These are phyloP conservation scores for Fusarium sp. DNA, from an alignment of 2,329 filamentous ascomycete genomes.

Conservation along the genomic window DNA sequence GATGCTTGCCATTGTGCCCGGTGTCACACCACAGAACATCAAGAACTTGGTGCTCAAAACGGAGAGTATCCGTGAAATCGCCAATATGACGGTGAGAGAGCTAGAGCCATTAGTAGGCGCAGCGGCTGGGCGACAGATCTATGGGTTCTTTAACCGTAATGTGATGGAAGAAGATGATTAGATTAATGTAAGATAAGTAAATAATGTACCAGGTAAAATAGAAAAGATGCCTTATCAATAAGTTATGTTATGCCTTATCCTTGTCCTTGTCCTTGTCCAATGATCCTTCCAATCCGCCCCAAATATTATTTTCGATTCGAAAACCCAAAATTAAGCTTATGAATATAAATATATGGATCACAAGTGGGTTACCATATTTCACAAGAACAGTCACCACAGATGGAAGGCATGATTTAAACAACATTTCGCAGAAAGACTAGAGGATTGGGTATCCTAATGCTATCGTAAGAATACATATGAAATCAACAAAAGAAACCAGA, in stretches of 20 bases:
- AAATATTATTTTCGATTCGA: no score
- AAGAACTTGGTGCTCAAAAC: slow-evolving; percentile 79
- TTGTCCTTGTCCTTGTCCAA: no score
- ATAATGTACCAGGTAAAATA: neutral
- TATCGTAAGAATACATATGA: slow-evolving; percentile 28
- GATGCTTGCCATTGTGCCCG: slow-evolving; percentile 88
- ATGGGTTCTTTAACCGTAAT: slow-evolving; percentile 83
- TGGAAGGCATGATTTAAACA: no score
- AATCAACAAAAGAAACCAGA: slow-evolving; percentile 32
- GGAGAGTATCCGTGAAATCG: slow-evolving; percentile 84
- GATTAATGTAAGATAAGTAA: neutral
- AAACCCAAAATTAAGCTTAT: no score
- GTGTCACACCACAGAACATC: slow-evolving; percentile 85
- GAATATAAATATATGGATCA: neutral
- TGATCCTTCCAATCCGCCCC: no score
- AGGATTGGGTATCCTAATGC: slow-evolving; percentile 51
- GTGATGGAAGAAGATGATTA: slow-evolving; percentile 67
- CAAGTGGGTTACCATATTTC: neutral
- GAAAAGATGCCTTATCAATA: no score
- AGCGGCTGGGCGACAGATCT: slow-evolving; percentile 82
- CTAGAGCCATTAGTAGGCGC: slow-evolving; percentile 82
- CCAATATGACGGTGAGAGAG: slow-evolving; percentile 85
- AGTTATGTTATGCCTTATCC: no score
- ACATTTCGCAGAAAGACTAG: slow-evolving; percentile 15
- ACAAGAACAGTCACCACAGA: neutral